Percentiles rank a stretch among this genome's conserved stretches.
phyloP scores from a whole-genome alignment of 768 basidiomycete genomes.

The Kwoniella dendrophila region DNA sequence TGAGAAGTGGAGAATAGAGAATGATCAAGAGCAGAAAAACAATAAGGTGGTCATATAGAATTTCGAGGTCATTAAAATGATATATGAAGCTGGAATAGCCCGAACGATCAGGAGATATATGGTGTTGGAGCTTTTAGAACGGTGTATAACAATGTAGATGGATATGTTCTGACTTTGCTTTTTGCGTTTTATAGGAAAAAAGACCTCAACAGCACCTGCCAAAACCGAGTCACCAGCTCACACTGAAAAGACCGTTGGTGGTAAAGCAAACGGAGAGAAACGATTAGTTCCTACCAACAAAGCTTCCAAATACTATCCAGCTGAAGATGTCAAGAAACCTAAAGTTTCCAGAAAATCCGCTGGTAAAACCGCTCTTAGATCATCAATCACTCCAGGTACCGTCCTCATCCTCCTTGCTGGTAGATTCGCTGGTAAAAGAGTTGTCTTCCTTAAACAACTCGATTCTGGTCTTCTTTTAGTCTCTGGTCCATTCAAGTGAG shows the following conservation, averaged over 20 bases:
- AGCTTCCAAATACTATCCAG: slow-evolving; percentile 62
- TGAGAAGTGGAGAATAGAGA: neutral
- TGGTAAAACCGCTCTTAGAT: slow-evolving; percentile 69
- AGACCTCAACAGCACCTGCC: slow-evolving; percentile 66
- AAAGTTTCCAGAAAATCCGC: slow-evolving; percentile 88
- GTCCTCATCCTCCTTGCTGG: slow-evolving; percentile 96
- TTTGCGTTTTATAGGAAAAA: slow-evolving; percentile 58
- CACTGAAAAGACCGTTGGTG: slow-evolving; percentile 77
- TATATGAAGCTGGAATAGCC: neutral
- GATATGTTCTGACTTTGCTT: slow-evolving; percentile 3
- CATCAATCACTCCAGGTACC: slow-evolving; percentile 88
- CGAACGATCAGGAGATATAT: neutral
- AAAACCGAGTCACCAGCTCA: slow-evolving; percentile 66
- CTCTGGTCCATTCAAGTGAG: slow-evolving; percentile 86
- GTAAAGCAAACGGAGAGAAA: slow-evolving; percentile 85
- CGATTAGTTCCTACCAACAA: slow-evolving; percentile 83
- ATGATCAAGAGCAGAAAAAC: too few relatives aligned
- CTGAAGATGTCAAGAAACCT: slow-evolving; percentile 86
- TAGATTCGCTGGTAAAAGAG: slow-evolving; percentile 96
- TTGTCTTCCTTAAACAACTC: slow-evolving; percentile 96
- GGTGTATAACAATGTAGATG: neutral
- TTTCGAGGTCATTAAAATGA: too few relatives aligned
- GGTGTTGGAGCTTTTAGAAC: neutral
- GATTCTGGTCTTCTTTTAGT: slow-evolving; percentile 83
- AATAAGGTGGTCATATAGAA: too few relatives aligned